Percentiles rank a stretch among this genome's conserved stretches.
phyloP scores from a whole-genome alignment of 148 eudicot species.

The Vaccinium vitisidaea region DNA sequence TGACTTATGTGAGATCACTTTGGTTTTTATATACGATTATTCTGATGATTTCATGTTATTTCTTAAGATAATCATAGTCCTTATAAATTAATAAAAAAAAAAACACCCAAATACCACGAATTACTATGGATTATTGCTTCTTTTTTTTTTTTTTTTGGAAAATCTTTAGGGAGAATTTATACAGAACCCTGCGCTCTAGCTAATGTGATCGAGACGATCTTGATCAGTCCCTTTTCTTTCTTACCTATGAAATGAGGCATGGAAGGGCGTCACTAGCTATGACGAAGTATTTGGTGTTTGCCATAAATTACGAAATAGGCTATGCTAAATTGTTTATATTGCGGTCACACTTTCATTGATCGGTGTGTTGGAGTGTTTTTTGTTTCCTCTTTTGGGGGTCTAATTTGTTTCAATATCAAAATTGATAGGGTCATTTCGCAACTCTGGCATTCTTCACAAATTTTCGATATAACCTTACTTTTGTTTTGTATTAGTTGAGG shows the following conservation, averaged over 20 bases:
- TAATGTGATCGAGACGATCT: not conserved
- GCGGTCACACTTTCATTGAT: no score
- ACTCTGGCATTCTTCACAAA: not conserved
- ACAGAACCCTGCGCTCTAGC: not conserved
- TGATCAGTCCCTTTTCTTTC: not conserved
- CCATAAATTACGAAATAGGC: no score
- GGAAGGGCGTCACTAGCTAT: no score
- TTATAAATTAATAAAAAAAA: not conserved
- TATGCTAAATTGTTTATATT: no score
- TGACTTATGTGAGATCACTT: constrained; percentile 5
- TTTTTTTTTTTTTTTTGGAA: not conserved
- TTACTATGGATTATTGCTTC: not conserved
- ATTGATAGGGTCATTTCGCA: not conserved
- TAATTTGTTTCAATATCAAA: not conserved
- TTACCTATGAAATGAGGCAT: not conserved
- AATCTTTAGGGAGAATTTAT: not conserved
- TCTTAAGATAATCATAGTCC: not conserved
- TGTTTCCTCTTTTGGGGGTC: not conserved
- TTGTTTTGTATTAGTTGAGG: not conserved
- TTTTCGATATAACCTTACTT: not conserved
- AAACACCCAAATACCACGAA: not conserved
- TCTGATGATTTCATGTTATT: not conserved
- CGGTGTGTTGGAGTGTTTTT: no score
- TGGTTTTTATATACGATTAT: not conserved
- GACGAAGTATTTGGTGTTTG: no score